These are phyloP conservation scores for Colletotrichum nymphaeae DNA, from an alignment of 2,329 filamentous ascomycete species.

Conservation along the genomic window DNA sequence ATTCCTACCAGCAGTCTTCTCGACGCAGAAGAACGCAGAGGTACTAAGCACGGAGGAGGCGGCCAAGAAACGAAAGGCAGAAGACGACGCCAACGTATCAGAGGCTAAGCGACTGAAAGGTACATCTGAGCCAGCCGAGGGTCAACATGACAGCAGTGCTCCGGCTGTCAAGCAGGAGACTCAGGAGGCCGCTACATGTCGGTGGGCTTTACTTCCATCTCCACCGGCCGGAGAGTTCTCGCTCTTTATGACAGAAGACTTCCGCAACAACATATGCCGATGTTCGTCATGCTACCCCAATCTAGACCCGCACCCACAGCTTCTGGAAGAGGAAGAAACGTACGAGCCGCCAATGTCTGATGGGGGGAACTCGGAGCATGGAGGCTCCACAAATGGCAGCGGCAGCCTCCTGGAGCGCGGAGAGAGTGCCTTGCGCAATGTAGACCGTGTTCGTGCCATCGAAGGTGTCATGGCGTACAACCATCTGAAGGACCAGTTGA, in stretches of 20 bases:
- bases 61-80: constrained; percentile 75
- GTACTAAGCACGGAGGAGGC: constrained; percentile 19
- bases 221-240: constrained; percentile 72
- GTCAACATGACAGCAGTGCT: neutral
- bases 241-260: constrained; percentile 83
- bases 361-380: constrained; percentile 64
- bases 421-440: constrained; percentile 89
- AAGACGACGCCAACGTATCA: constrained; percentile 57
- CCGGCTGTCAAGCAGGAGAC: constrained; percentile 33
- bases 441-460: constrained; percentile 93
- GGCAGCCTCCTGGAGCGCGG: constrained; percentile 90
- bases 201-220: constrained; percentile 68
- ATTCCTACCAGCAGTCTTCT: constrained; percentile 80
- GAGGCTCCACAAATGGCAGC: constrained; percentile 73
- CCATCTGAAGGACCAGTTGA: constrained; percentile 94
- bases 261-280: constrained; percentile 85
- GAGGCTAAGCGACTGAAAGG: constrained; percentile 66
- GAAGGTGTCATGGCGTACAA: constrained; percentile 99
- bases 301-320: constrained; percentile 78
- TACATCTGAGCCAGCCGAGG: constrained; percentile 45
- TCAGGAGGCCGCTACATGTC: constrained; percentile 58
- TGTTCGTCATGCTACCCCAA: constrained; percentile 84
- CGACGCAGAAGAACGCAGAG: constrained; percentile 41
- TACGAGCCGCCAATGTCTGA: constrained; percentile 92
- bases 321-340: constrained; percentile 92